Evolutionary conservation across 176 grass and related monocot species (phyloP), one percentile per base, ranked within the genome.

Genomic region (Olyra latifolia): DNA sequence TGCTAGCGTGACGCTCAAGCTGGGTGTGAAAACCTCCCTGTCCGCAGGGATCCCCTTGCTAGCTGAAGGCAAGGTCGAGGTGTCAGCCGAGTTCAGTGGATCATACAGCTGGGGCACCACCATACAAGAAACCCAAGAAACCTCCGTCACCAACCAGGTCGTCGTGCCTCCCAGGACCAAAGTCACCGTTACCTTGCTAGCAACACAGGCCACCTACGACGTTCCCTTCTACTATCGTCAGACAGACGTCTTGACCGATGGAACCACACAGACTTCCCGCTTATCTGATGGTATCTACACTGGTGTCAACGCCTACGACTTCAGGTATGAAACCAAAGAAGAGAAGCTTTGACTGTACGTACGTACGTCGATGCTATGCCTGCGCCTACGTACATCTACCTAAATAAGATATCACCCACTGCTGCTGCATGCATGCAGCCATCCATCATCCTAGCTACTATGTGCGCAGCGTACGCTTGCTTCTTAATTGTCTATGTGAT

Each of bases 201-300:
- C 17, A 19, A 48, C 6, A 1, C 17, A 5, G 27, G 74, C 23
- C n/a, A n/a, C 9, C 4, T 77, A 25, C 19, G 42, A 77, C 1
- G 42, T 77, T 20, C 74, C 74, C 15, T 77, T 32, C 41, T 47
- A 57, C 5, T 78, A 78, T 60, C 38, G 9, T 19, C 75, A 65
- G 30, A 16, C 0, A 2, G 76, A 54, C 42, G 4, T 42, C 28
- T 4, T 52, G 28, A 0, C 0, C 7, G 15, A 17, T 4, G 76
- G 76, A 8, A 0, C 6, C 3, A 8, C 1, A 4, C 13, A 27
- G 2, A 44, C 1, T 17, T 38, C 53, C 1, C 0, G 25, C 0
- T 12, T 40, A 10, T 1, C 10, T 1, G 76, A 79, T 67, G 76
- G 76, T 19, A 13, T 78, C 75, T 78, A 65, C 29, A 78, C 60